Conservation (phyloP, 352 stramenopile genomes). For the Nannochloropsis limnetica region DNA sequence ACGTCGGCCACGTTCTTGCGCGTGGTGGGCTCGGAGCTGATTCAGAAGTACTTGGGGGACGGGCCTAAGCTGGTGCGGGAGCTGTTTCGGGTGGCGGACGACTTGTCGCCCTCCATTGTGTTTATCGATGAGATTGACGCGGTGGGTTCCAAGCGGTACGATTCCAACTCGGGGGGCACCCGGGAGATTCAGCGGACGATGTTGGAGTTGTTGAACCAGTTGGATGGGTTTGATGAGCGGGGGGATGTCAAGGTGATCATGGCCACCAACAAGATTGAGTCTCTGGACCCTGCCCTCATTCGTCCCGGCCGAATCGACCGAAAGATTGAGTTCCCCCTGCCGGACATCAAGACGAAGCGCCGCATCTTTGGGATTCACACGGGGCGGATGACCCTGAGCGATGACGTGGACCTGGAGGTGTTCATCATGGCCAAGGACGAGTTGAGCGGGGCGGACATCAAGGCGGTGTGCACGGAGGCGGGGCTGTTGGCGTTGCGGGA, state of each 20-base stretch:
- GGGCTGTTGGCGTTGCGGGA: conserved; percentile 96
- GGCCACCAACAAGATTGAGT: conserved; percentile 99
- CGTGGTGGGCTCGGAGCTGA: conserved; percentile 96
- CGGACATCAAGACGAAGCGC: conserved; percentile 98
- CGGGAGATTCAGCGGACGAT: conserved; percentile 99
- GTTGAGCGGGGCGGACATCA: conserved; percentile 98
- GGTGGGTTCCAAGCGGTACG: conserved; percentile 97
- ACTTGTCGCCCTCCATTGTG: conserved; percentile 96
- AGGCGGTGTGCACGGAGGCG: conserved; percentile 98
- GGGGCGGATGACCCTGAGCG: conserved; percentile 87
- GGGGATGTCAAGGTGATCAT: conserved; percentile 99
- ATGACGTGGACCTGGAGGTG: conserved; percentile 98
- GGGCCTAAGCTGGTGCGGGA: conserved; percentile 98
- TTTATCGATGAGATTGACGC: conserved; percentile 99
- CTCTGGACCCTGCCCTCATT: conserved; percentile 95
- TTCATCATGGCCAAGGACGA: conserved; percentile 99
- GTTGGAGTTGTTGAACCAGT: conserved; percentile 99
- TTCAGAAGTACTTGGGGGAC: conserved; percentile 99
- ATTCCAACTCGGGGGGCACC: conserved; percentile 91
- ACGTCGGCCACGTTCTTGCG: conserved; percentile 98
- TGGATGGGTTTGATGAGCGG: conserved; percentile 99
- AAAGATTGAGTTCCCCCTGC: conserved; percentile 99
- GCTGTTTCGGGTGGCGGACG: conserved; percentile 96
- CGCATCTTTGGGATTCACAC: conserved; percentile 99
- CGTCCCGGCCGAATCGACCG: conserved; percentile 98